Evolutionary conservation across 176 grass and related monocot genomes (phyloP).

Genomic region (Guadua angustifolia): DNA sequence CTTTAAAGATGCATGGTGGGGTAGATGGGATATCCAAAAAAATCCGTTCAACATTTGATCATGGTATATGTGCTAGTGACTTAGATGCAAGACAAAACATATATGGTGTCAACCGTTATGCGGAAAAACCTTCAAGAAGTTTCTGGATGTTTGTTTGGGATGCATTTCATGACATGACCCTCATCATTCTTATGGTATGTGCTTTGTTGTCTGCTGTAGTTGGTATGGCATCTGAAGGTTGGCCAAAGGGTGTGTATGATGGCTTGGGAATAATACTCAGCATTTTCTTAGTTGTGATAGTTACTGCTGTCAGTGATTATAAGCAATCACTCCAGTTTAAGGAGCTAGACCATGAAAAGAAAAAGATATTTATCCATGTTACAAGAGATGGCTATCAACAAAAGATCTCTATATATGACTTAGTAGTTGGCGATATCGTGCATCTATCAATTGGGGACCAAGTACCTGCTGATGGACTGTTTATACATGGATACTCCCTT

Average conservation of each 20-base stretch:
- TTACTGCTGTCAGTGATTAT: slow-evolving; percentile 94
- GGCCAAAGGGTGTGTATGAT: slow-evolving; percentile 95
- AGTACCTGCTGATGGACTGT: slow-evolving; percentile 88
- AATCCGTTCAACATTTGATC: slow-evolving; percentile 53
- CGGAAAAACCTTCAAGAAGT: slow-evolving; percentile 84
- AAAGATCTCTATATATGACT: slow-evolving; percentile 84
- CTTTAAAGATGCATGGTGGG: slow-evolving; percentile 71
- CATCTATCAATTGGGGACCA: slow-evolving; percentile 94
- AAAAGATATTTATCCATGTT: slow-evolving; percentile 92
- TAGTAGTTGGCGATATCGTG: slow-evolving; percentile 91
- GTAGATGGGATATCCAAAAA: slow-evolving; percentile 71
- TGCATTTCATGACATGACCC: slow-evolving; percentile 82
- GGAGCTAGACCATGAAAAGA: slow-evolving; percentile 96
- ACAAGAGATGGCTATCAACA: slow-evolving; percentile 79
- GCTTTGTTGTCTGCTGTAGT: slow-evolving; percentile 84
- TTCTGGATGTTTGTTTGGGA: slow-evolving; percentile 99
- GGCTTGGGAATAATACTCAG: slow-evolving; percentile 93
- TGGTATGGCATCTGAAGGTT: slow-evolving; percentile 88
- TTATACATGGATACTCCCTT: slow-evolving; percentile 79
- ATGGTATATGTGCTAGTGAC: slow-evolving; percentile 56
- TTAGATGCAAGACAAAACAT: slow-evolving; percentile 66
- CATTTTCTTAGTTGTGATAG: slow-evolving; percentile 86
- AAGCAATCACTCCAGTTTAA: slow-evolving; percentile 96
- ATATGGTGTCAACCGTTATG: slow-evolving; percentile 71
- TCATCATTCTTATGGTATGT: slow-evolving; percentile 89